Evolutionary conservation across 495 filamentous ascomycete genomes (phyloP).

Genomic region (Aspergillus affinis): DNA sequence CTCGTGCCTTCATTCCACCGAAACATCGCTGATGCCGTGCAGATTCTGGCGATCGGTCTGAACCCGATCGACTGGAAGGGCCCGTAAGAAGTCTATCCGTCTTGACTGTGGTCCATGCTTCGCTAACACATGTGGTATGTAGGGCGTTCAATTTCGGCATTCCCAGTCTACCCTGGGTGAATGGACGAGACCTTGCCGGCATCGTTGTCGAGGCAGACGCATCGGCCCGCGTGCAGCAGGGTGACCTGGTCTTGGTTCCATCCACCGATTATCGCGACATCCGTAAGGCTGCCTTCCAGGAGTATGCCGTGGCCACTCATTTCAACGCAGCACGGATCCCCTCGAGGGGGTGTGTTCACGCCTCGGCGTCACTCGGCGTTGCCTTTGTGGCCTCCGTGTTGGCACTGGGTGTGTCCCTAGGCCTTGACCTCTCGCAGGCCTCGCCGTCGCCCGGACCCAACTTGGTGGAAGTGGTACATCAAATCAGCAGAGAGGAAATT

Average conservation of each 20-base stretch:
- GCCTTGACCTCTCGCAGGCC: conserved; percentile 53
- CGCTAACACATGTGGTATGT: conserved; percentile 5
- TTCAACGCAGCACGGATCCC: conserved; percentile 64
- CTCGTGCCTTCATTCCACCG: neutral
- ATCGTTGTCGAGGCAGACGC: conserved; percentile 51
- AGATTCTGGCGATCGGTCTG: conserved; percentile 59
- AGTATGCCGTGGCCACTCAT: conserved; percentile 62
- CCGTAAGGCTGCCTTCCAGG: conserved; percentile 66
- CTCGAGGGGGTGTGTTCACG: conserved; percentile 40
- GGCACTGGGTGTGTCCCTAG: conserved; percentile 60
- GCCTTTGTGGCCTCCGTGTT: conserved; percentile 62
- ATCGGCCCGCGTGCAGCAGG: conserved; percentile 46
- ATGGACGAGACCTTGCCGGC: conserved; percentile 63
- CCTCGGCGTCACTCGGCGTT: conserved; percentile 61
- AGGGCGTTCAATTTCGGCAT: conserved; percentile 66
- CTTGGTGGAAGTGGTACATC: conserved; percentile 42
- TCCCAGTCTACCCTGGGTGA: conserved; percentile 63
- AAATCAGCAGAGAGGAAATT: conserved; percentile 37
- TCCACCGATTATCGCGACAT: conserved; percentile 73
- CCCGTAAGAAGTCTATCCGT: conserved; percentile 46
- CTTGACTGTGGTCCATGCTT: neutral
- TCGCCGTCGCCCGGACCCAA: conserved; percentile 49
- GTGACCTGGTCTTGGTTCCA: conserved; percentile 60
- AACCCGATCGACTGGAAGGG: conserved; percentile 77
- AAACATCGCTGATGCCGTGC: conserved; percentile 5